Base-by-base conservation (phyloP, 164 flowering plant species). In the Pachysandra terminalis region DNA sequence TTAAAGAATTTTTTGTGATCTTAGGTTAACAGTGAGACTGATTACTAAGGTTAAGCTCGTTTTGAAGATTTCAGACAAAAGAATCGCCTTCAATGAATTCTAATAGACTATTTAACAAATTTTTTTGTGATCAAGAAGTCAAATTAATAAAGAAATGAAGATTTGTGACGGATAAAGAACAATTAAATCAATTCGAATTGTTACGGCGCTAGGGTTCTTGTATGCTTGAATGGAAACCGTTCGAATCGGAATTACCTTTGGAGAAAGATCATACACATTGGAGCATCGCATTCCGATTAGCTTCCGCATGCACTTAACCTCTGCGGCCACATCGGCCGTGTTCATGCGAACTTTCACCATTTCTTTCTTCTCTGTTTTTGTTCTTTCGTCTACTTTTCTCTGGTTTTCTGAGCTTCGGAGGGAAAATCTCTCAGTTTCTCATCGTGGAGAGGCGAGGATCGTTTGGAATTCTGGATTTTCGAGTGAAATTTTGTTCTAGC, bases 321-420 rank as follows among this genome's bases (percentile, higher is more conserved):
- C 98, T 0, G 97, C 97, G 72, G 98, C 98, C 84, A 95, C 97
- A 69, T 95, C 98, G 78, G 98, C 98, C 70, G 98, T 95, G 93
- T 95, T 95, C 98, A 95, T 92, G 4, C 97, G 96, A 22, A 95
- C 96, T 79, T 95, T 95, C 89, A 95, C 98, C 98, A 95, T 94
- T 17, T 59, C 70, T 32, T 25, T 32, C 41, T 23, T n/a, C 32
- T 32, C 7, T 32, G 3, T 32, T 7, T 32, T 7, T 32, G 37
- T 32, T 7, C 37, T 32, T 7, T 7, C 37, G 37, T 7, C 37
- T 3, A 32, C 58, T 52, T 17, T 15, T 66, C 70, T 56, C 45
- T 16, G 51, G 2, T 45, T 45, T 45, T 45, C 51, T 12, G 14
- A 45, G 45, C 45, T 40, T 40, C 45, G 5, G 45, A 5, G 5